These are phyloP conservation scores for Setomelanomma holmii DNA, from an alignment of 2,329 filamentous ascomycete genomes.

Conservation along the genomic window DNA sequence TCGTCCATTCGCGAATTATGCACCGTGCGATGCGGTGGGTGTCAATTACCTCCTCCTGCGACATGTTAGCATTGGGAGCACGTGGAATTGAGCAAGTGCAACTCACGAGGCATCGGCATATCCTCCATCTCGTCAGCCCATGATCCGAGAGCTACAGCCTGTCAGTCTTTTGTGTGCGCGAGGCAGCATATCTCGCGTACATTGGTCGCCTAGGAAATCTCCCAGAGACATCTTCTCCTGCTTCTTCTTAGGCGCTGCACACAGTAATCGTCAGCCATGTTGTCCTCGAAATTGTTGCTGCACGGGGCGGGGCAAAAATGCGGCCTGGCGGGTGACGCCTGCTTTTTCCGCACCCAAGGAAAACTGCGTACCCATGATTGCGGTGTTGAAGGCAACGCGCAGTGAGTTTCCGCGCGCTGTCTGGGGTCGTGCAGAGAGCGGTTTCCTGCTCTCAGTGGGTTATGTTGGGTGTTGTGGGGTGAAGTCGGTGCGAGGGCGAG, in stretches of 20 bases:
- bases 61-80: constrained; percentile 27
- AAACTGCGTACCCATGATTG: constrained; percentile 65
- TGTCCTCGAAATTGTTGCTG: constrained; percentile 14
- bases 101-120: constrained; percentile 73
- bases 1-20: not conserved
- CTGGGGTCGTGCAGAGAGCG: constrained; percentile 38
- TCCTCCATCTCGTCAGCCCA: constrained; percentile 99
- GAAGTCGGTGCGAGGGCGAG: constrained; percentile 29
- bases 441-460: constrained; percentile 32
- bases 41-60: constrained; percentile 40
- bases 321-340: constrained; percentile 27
- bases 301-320: constrained; percentile 35
- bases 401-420: constrained; percentile 44
- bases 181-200: constrained; percentile 63
- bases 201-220: constrained; percentile 91
- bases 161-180: constrained; percentile 35
- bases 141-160: constrained; percentile 73
- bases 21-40: constrained; percentile 10
- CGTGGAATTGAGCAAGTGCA: constrained; percentile 19
- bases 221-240: constrained; percentile 96
- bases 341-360: constrained; percentile 32
- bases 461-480: constrained; percentile 32
- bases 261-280: constrained; percentile 54
- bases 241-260: constrained; percentile 86
- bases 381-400: constrained; percentile 52